Evolutionary conservation across 345 rosid genomes (phyloP).

Genomic region (Eucalyptus pumila): DNA sequence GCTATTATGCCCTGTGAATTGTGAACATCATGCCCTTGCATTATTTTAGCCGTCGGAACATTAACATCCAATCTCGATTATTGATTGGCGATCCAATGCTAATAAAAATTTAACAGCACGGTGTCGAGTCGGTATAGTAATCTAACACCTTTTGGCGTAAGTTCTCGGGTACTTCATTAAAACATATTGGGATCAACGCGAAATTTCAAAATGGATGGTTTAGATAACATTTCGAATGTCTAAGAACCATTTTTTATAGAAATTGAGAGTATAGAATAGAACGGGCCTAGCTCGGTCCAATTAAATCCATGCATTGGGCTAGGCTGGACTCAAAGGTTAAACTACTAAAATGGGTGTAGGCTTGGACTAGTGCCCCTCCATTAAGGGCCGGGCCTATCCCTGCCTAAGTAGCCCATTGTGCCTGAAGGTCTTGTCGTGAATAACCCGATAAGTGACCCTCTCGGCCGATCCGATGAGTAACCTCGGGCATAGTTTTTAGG

Average conservation of each 20-base stretch:
- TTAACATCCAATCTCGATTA: background rate
- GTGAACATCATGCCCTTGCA: background rate
- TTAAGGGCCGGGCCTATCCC: background rate
- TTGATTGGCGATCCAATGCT: background rate
- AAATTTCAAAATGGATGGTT: background rate
- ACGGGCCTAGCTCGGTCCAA: background rate
- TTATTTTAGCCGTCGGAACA: background rate
- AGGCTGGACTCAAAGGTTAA: background rate
- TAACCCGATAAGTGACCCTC: background rate
- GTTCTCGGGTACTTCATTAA: background rate
- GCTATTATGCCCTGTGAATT: background rate
- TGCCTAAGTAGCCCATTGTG: background rate
- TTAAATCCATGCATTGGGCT: background rate
- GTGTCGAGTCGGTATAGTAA: background rate
- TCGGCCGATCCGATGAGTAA: background rate
- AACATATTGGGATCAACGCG: background rate
- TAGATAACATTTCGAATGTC: background rate
- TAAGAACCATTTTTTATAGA: background rate
- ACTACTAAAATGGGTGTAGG: background rate
- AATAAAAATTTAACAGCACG: background rate
- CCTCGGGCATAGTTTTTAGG: background rate
- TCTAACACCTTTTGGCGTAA: background rate
- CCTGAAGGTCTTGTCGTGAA: background rate
- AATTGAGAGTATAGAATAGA: background rate
- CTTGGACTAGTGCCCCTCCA: background rate